These are phyloP conservation scores for Bertia moriformis DNA, from an alignment of 2,329 filamentous ascomycete species.

Conservation along the genomic window DNA sequence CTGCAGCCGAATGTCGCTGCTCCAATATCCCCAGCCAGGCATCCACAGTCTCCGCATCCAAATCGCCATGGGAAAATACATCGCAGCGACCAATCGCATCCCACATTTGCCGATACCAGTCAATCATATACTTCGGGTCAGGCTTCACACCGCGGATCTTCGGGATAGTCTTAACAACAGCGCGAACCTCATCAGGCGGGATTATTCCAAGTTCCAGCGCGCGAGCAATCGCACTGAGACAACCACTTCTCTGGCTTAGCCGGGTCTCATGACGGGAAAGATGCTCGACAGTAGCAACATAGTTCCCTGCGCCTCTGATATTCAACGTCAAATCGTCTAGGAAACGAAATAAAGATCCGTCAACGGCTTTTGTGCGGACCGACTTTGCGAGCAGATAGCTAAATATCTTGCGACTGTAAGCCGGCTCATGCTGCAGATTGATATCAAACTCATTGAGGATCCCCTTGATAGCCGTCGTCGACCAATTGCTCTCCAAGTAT, in stretches of 20 bases:
- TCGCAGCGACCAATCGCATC: slow-evolving; percentile 17
- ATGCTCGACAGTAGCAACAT: slow-evolving; percentile 2
- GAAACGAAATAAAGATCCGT: slow-evolving; percentile 1
- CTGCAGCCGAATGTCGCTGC: background rate
- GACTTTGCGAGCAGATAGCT: slow-evolving; percentile 11
- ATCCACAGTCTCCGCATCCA: slow-evolving; percentile 8
- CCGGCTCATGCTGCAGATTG: slow-evolving; percentile 16
- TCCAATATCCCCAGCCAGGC: background rate
- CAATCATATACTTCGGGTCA: background rate
- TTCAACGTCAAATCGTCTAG: slow-evolving; percentile 3
- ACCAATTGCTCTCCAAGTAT: background rate
- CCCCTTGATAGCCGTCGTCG: background rate
- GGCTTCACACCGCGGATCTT: background rate
- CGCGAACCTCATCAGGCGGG: background rate
- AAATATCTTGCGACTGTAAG: slow-evolving; percentile 18
- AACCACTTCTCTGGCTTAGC: too few species aligned
- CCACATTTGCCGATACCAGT: slow-evolving; percentile 17
- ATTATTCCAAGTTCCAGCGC: background rate
- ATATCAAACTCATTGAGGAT: slow-evolving; percentile 6
- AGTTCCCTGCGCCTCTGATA: slow-evolving; percentile 1
- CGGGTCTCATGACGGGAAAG: too few species aligned
- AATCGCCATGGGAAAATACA: slow-evolving; percentile 15
- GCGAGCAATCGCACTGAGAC: slow-evolving; percentile 2
- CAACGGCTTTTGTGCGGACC: background rate
- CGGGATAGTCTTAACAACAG: background rate